Base-by-base conservation (phyloP, 177 flowering plant genomes). In the Vitis hybrid region DNA sequence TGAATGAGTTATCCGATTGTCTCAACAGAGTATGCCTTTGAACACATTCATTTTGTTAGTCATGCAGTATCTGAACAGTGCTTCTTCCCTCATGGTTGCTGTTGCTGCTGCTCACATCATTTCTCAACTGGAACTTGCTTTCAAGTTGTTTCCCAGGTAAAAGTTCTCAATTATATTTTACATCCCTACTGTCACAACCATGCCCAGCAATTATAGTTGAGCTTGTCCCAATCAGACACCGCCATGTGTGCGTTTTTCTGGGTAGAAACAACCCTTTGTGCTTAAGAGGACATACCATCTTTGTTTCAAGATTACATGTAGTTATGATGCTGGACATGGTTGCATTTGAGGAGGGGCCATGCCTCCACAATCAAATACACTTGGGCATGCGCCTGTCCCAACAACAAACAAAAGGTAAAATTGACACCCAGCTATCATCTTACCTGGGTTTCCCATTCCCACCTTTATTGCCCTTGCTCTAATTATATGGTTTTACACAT, bases 371-470 rank as follows among this genome's bases (percentile, higher is more conserved):
- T 72, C 61, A 61, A 58, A 39, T 10, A 54, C 75, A 72, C 19
- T n/a, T 2, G 65, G 66, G 66, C 75, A 67, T 67, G 75, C 75
- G 45, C 56, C 26, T 72, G 70, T 72, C 66, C 49, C 63, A 6
- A 39, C 67, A 14, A 53, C 56, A 50, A 26, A n/a, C 6, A 69
- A 69, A 60, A 22, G 55, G 10, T 50, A 29, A 26, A 59, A 50
- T 53, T 15, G 16, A 10, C 8, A 34, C 12, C 8, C 55, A 49
- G 19, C 0, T 18, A 34, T 50, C 3, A n/a, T 13, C 26, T 63
- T 19, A 2, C 66, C 13, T 10, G 55, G 15, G 12, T 49, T 63
- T 50, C 45, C 54, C 19, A 63, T 63, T 20, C 22, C n/a, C 34
- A 29, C 56, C 56, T 53, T 53, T 53, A 14, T 26, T 26, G 15